Evolutionary conservation across 768 basidiomycete species (phyloP).

Genomic region (Phylloporus sp.): DNA sequence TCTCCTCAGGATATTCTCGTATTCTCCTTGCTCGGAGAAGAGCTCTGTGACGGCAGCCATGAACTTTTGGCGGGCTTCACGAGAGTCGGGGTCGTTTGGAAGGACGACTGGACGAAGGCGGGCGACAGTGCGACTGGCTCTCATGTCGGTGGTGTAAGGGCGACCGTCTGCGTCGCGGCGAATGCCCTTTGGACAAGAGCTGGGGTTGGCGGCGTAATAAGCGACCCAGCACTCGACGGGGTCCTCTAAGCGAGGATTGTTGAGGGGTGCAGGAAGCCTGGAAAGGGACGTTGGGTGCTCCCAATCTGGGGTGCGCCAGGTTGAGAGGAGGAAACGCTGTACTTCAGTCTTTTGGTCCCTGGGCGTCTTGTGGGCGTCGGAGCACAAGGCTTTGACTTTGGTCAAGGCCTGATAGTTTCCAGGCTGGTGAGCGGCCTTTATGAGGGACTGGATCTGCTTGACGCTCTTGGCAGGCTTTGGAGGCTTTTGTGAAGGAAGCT

Average conservation of each 20-base stretch:
- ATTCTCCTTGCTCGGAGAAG: constrained; percentile 38
- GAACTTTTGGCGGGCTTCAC: constrained; percentile 36
- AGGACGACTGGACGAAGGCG: constrained; percentile 40
- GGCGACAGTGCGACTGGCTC: constrained; percentile 44
- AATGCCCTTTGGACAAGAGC: constrained; percentile 46
- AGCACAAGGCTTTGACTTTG: constrained; percentile 42
- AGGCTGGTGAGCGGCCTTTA: constrained; percentile 40
- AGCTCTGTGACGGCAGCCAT: constrained; percentile 37
- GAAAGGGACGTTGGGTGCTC: constrained; percentile 21
- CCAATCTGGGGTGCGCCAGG: constrained; percentile 42
- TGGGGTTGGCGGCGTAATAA: constrained; percentile 40
- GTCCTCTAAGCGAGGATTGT: constrained; percentile 45
- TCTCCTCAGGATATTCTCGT: constrained; percentile 35
- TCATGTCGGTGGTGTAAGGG: constrained; percentile 40
- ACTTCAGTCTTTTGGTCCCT: constrained; percentile 41
- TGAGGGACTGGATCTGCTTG: constrained; percentile 39
- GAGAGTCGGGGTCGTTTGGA: constrained; percentile 29
- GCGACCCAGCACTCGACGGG: constrained; percentile 43
- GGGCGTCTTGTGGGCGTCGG: constrained; percentile 40
- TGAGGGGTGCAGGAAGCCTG: constrained; percentile 23
- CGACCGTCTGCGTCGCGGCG: constrained; percentile 35
- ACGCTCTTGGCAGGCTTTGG: constrained; percentile 33
- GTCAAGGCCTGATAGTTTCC: constrained; percentile 38
- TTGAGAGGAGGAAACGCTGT: constrained; percentile 38
- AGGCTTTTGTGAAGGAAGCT: constrained; percentile 13